Base-by-base conservation (phyloP, 163 green algal genomes). In the Botryococcus braunii region DNA sequence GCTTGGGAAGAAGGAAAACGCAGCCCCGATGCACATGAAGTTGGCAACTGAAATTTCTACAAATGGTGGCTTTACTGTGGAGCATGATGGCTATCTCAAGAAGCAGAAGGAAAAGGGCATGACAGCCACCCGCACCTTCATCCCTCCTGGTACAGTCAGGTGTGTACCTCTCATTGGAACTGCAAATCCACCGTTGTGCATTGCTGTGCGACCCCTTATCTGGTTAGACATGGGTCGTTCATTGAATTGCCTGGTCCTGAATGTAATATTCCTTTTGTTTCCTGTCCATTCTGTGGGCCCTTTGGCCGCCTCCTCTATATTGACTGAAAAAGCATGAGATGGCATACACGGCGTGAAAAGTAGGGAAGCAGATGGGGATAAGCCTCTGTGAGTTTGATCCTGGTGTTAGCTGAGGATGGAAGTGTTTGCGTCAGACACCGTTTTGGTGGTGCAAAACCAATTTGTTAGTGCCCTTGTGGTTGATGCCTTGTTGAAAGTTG, bases 61-160 rank as follows among this genome's bases (percentile, higher is more conserved):
- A 37, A 5, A 39, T 36, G 25, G 58, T 21, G 66, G 66, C n/a
- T 72, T 72, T 48, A 49, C 27, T 17, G 29, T 72, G 37, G 31
- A 60, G 38, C 66, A 72, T 66, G 66, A 39, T 43, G 66, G 66
- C 38, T 72, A 72, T 41, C 48, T 21, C 38, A 66, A 66, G 27
- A 23, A 17, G 1, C 66, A 72, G 66, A 29, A 50, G 0, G 23
- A 59, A 40, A 32, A 47, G 25, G 56, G 40, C 35, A 50, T 72
- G 38, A 66, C 58, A 41, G 66, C 61, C 27, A 66, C 49, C 7
- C 38, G 66, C 6, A 39, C 58, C 34, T 72, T 49, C 39, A 38
- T 66, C 0, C 66, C 66, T 48, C 66, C 66, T n/a, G 66, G 66
- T 32, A 66, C 66, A 17, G 59, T 57, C 66, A 66, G 66, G 66